Evolutionary conservation across 2,329 filamentous ascomycete genomes (phyloP), one percentile per base, ranked within the genome.

Genomic region (Aspergillus novoparasiticus): DNA sequence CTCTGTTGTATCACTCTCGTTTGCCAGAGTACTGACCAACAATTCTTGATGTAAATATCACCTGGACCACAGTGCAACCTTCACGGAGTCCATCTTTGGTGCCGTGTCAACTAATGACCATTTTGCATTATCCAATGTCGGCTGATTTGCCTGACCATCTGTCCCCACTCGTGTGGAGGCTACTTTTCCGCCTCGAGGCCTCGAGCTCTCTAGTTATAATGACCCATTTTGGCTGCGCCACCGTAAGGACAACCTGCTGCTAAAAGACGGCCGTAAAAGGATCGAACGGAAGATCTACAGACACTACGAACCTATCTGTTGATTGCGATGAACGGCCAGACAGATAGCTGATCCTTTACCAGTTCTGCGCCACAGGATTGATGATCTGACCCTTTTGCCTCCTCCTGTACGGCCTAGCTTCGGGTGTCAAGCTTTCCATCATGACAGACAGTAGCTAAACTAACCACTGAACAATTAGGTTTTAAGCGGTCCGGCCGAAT

Each of bases 61-160:
- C 51, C 51, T 55, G 51, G 32, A 39, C 34, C 23, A 39, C 51
- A 55, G 51, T 55, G 34, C 51, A 39, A 41, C 34, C n/a, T 55
- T 39, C 34, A 23, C 11, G 11, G n/a, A 55, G 34, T 28, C n/a
- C n/a, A n/a, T 34, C 32, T 39, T 54, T 4, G 11, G n/a, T 34
- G n/a, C 16, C 30, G 51, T 34, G 32, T 21, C 32, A 50, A 54
- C 60, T 64, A 58, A 68, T 66, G 61, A 59, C 66, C 63, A 67
- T 66, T 62, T 63, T 66, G 62, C 64, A 68, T 64, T 55, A 60
- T 53, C 58, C 53, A 61, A 51, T 19, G 19, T 34, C 30, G 32
- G 45, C 57, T 59, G 26, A 45, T 48, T 51, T 53, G n/a, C 57
- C 34, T 16, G 5, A 16, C 34, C 19, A 34, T 41, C 45, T 36